These are phyloP conservation scores for Zygoascus sp. DNA, from an alignment of 1,139 yeast genomes.

Conservation along the genomic window DNA sequence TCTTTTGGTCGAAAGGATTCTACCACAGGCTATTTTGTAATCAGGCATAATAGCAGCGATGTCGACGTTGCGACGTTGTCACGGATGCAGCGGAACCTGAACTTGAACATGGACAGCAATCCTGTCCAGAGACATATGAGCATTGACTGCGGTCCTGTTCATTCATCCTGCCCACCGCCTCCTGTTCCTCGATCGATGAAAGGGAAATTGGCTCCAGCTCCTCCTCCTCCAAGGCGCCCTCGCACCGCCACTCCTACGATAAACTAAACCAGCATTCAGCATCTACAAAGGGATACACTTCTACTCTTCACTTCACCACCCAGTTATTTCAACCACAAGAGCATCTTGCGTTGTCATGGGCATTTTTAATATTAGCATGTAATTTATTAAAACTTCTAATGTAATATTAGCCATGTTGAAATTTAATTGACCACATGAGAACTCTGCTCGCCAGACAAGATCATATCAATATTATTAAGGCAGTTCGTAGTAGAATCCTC, in stretches of 20 bases:
- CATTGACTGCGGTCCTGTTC: constrained; percentile 15
- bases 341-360: too few relatives aligned
- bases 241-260: constrained; percentile 7
- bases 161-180: constrained; percentile 5
- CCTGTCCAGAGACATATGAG: too few relatives aligned
- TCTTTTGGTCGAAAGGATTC: not conserved
- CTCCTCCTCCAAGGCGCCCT: constrained; percentile 20
- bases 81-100: constrained; percentile 19
- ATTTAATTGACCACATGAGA: constrained; percentile 11
- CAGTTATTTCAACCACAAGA: too few relatives aligned
- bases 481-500: constrained; percentile 17
- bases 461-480: constrained; percentile 17
- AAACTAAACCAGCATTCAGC: not conserved
- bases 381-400: not conserved
- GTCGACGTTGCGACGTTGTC: constrained; percentile 12
- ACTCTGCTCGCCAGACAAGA: constrained; percentile 15
- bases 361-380: too few relatives aligned
- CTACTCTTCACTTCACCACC: constrained; percentile 4
- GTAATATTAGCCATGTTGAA: not conserved
- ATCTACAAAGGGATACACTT: constrained; percentile 3
- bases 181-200: constrained; percentile 6
- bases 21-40: constrained; percentile 6
- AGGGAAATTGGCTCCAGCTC: constrained; percentile 17
- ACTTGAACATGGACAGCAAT: too few relatives aligned
- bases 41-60: constrained; percentile 16